phyloP scores from a whole-genome alignment of 176 grass and related monocot species.

The Lolium multiflorum region DNA sequence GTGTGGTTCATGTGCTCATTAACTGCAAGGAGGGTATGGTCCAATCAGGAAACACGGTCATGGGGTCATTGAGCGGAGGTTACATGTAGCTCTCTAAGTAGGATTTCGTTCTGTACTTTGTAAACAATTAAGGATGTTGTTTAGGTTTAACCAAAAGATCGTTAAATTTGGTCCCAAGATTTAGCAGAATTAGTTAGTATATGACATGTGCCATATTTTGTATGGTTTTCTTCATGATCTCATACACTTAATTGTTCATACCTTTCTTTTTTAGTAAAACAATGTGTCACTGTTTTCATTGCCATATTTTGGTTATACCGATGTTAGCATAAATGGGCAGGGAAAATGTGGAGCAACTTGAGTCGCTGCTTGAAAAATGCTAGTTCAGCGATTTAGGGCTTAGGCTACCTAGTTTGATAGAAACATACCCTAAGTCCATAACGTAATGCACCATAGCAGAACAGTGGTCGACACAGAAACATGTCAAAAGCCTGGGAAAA shows the following conservation, averaged over 20 bases:
- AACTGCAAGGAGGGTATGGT: background rate
- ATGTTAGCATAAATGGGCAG: background rate
- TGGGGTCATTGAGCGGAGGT: background rate
- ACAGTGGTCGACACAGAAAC: background rate
- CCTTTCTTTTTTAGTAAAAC: background rate
- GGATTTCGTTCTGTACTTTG: background rate
- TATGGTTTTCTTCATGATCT: background rate
- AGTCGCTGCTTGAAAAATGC: background rate
- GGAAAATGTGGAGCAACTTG: background rate
- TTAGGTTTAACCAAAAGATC: slow-evolving; percentile 8
- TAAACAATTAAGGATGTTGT: background rate
- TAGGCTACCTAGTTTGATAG: background rate
- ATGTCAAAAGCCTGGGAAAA: background rate
- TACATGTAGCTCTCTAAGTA: background rate
- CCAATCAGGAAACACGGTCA: background rate
- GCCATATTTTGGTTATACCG: background rate
- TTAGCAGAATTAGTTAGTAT: slow-evolving; percentile 1
- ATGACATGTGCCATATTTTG: background rate
- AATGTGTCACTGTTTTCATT: background rate
- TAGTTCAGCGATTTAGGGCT: background rate
- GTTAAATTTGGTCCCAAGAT: background rate
- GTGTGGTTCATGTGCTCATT: background rate
- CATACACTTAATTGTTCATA: background rate
- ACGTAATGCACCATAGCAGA: background rate
- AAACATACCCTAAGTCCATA: slow-evolving; percentile 5